Percentiles rank a stretch among this genome's conserved stretches.
phyloP scores from a whole-genome alignment of 306 rosid species.

The Trichosanthes truncata region DNA sequence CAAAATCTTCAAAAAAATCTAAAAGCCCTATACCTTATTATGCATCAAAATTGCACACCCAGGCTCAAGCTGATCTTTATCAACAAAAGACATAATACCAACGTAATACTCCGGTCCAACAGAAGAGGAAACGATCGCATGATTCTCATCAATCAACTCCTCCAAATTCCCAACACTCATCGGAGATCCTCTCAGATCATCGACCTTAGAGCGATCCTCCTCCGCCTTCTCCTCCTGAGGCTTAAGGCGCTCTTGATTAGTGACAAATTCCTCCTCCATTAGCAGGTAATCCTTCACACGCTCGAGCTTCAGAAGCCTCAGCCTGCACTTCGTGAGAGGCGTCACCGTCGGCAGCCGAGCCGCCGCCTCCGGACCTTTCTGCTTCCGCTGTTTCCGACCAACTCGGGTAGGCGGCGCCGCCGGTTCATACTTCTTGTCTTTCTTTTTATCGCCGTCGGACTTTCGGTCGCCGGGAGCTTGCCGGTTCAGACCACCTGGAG shows the following conservation, averaged over 20 bases:
- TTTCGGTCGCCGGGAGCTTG: slow-evolving; percentile 77
- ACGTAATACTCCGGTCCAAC: slow-evolving; percentile 97
- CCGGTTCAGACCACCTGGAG: slow-evolving; percentile 85
- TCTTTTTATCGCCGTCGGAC: slow-evolving; percentile 65
- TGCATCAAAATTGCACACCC: slow-evolving; percentile 98
- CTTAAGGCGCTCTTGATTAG: slow-evolving; percentile 85
- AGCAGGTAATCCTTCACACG: slow-evolving; percentile 78
- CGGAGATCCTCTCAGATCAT: slow-evolving; percentile 92
- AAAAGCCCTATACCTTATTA: slow-evolving; percentile 52
- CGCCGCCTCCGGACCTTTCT: slow-evolving; percentile 91
- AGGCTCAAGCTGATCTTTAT: slow-evolving; percentile 95
- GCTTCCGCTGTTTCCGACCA: slow-evolving; percentile 84
- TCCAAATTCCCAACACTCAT: slow-evolving; percentile 96
- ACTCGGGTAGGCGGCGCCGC: slow-evolving; percentile 90
- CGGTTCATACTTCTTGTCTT: slow-evolving; percentile 90
- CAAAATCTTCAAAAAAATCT: background rate
- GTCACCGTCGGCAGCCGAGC: slow-evolving; percentile 77
- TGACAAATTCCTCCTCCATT: slow-evolving; percentile 96
- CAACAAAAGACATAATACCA: slow-evolving; percentile 84
- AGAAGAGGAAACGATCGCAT: slow-evolving; percentile 91
- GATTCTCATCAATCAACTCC: slow-evolving; percentile 91
- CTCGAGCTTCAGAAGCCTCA: slow-evolving; percentile 76
- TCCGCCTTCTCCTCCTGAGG: slow-evolving; percentile 98
- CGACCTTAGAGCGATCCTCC: slow-evolving; percentile 97
- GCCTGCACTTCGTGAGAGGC: slow-evolving; percentile 75